phyloP scores from a whole-genome alignment of 2,329 filamentous ascomycete species.

The Xylaria sp. region DNA sequence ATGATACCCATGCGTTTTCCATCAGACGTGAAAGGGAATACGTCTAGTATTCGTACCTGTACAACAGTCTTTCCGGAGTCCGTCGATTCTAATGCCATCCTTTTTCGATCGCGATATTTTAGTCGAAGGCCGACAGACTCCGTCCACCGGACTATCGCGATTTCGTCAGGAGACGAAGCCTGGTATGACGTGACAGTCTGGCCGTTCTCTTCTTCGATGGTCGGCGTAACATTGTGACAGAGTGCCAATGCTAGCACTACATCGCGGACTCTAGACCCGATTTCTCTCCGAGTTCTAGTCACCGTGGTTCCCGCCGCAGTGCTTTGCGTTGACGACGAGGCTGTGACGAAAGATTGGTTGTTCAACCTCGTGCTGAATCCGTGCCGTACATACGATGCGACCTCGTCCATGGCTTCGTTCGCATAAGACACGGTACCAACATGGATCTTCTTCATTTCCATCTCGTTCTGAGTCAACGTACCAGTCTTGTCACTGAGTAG shows the following conservation, averaged over 20 bases:
- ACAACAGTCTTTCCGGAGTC: slow-evolving; percentile 70
- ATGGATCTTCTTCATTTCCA: slow-evolving; percentile 98
- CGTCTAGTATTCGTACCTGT: slow-evolving; percentile 80
- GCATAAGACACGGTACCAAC: slow-evolving; percentile 97
- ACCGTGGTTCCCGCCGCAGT: slow-evolving; percentile 56
- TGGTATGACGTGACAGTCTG: slow-evolving; percentile 79
- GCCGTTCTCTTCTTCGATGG: slow-evolving; percentile 76
- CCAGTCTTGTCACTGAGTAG: slow-evolving; percentile 95
- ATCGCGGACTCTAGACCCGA: slow-evolving; percentile 87
- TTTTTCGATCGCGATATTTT: slow-evolving; percentile 77
- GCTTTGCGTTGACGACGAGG: slow-evolving; percentile 67
- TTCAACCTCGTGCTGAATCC: slow-evolving; percentile 57
- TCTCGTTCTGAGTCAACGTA: slow-evolving; percentile 96
- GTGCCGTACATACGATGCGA: slow-evolving; percentile 77
- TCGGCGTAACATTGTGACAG: slow-evolving; percentile 96
- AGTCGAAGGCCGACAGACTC: slow-evolving; percentile 85
- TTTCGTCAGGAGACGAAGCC: slow-evolving; percentile 95
- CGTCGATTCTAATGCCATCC: slow-evolving; percentile 74
- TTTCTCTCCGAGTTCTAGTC: slow-evolving; percentile 85
- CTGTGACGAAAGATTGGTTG: slow-evolving; percentile 60
- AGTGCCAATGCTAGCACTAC: slow-evolving; percentile 86
- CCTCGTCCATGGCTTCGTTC: slow-evolving; percentile 98
- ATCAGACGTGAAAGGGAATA: slow-evolving; percentile 97
- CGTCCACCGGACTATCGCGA: slow-evolving; percentile 94
- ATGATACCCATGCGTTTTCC: slow-evolving; percentile 98